Evolutionary conservation across 495 filamentous ascomycete species (phyloP), one percentile per base, ranked within the genome.

Genomic region (Opeltia flavorubescens): DNA sequence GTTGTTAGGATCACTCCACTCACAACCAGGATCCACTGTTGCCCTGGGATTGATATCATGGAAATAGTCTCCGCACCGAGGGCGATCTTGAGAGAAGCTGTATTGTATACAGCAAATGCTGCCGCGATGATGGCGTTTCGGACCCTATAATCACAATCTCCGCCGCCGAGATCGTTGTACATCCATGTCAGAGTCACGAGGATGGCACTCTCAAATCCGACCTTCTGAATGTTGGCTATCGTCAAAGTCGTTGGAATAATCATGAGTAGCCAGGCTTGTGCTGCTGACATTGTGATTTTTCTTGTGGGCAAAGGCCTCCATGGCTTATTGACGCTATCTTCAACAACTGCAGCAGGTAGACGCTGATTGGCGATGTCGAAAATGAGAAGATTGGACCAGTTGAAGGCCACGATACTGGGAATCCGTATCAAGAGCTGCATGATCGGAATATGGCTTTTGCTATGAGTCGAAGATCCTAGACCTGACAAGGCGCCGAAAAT

Each of bases 1-100:
- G 71, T 76, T 0, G 64, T 66, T 8, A 66, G 45, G 15, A 76
- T 62, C 7, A 71, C 53, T 2, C 38, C 55, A 17, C 58, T 52
- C 25, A 70, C 55, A 6, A 71, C 55, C 1, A 44, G 40, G 6
- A 61, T 49, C 72, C 72, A 76, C 15, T 9, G 12, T 11, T 11
- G 39, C 6, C 36, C 31, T 17, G 2, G 20, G 28, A 8, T 36
- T 13, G 13, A 8, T 26, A 18, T 43, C 4, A 7, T 8, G 5
- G 44, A 9, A 6, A 31, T 13, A 31, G 13, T 31, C 4, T 17
- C 21, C 3, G 18, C 2, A 5, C 46, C 35, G 24, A 15, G 26
- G 25, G 55, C 59, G 20, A 67, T 36, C 43, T 51, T 29, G 43
- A 53, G 39, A 3, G 60, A 43, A 9, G 58, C 66, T 17, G 50